These are phyloP conservation scores for Chalaropsis ovoidea DNA, from an alignment of 2,329 filamentous ascomycete species.

Conservation along the genomic window DNA sequence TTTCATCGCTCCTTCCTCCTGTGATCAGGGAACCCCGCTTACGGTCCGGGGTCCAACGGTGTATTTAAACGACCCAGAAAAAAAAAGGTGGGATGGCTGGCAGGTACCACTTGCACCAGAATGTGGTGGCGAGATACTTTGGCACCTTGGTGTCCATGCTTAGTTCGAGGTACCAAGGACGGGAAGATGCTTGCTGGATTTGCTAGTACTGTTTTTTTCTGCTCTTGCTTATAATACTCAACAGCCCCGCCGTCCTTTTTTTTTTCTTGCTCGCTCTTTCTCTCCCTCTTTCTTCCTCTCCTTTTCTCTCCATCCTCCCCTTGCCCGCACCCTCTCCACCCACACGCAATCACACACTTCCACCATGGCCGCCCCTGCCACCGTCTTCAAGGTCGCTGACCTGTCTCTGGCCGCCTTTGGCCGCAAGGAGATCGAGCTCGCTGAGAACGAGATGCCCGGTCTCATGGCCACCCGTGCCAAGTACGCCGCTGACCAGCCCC, in stretches of 20 bases:
- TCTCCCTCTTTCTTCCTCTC: slow-evolving; percentile 17
- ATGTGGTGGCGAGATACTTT: slow-evolving; percentile 7
- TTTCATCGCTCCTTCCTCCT: slow-evolving; percentile 10
- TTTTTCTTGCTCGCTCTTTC: slow-evolving; percentile 7
- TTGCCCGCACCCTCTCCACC: slow-evolving; percentile 26
- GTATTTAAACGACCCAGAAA: slow-evolving; percentile 9
- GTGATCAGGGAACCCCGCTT: slow-evolving; percentile 13
- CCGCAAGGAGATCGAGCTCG: slow-evolving; percentile 97
- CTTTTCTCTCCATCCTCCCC: slow-evolving; percentile 23
- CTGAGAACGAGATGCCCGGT: slow-evolving; percentile 95
- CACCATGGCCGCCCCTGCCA: slow-evolving; percentile 66
- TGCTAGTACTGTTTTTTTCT: slow-evolving; percentile 12
- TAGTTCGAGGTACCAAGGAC: slow-evolving; percentile 10
- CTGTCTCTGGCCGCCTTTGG: slow-evolving; percentile 95
- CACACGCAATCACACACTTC: slow-evolving; percentile 26
- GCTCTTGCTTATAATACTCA: slow-evolving; percentile 14
- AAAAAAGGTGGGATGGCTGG: not conserved
- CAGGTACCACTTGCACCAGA: slow-evolving; percentile 7
- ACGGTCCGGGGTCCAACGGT: slow-evolving; percentile 13
- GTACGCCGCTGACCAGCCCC: slow-evolving; percentile 86
- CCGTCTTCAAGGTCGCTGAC: slow-evolving; percentile 97
- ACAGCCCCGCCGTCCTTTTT: slow-evolving; percentile 13
- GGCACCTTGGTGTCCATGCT: slow-evolving; percentile 3
- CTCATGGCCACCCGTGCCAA: slow-evolving; percentile 89
- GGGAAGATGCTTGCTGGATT: slow-evolving; percentile 12